Base-by-base conservation (phyloP, 768 basidiomycete species). In the Tremella yokohamensis region DNA sequence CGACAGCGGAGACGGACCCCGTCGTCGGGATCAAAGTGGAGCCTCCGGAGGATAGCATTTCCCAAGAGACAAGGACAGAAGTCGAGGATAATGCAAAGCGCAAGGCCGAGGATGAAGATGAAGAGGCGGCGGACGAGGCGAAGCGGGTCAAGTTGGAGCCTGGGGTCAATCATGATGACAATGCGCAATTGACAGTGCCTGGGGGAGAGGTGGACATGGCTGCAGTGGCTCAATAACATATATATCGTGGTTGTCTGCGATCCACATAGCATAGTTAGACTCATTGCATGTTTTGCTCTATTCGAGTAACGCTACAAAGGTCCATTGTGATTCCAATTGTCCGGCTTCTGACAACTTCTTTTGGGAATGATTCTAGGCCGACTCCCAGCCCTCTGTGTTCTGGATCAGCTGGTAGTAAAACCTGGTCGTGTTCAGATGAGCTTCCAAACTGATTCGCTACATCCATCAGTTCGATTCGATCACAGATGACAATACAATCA, bases 361-460 rank as follows among this genome's bases (percentile, higher is more conserved):
- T n/a, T n/a, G n/a, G n/a, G n/a, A n/a, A 34, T 34, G 6, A 34
- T 34, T 34, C 11, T 34, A 34, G 6, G 29, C 29, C 29, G 29
- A 34, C 29, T 70, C 39, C 86, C 79, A 93, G 1, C 70, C 75
- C 40, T 73, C 61, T 12, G 73, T 58, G 66, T 79, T 79, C 13
- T 56, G 60, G 25, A 78, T 40, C 9, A 78, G 69, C 64, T 77
- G 70, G 64, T 78, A 75, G 66, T 69, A 77, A 67, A 74, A 77
- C 16, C 64, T 50, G 22, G 77, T 76, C 9, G 70, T 72, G 22
- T 60, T 65, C 42, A 79, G 56, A 56, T 79, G 78, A 4, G 69
- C 77, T 9, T 65, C 63, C 25, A 75, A 60, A 34, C 60, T 66
- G 61, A 74, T 69, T 54, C 70, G 54, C 72, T 45, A 16, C 15